Evolutionary conservation across 2,329 filamentous ascomycete genomes (phyloP), one percentile per base, ranked within the genome.

Genomic region (Stagonosporopsis cucurbitacearum): DNA sequence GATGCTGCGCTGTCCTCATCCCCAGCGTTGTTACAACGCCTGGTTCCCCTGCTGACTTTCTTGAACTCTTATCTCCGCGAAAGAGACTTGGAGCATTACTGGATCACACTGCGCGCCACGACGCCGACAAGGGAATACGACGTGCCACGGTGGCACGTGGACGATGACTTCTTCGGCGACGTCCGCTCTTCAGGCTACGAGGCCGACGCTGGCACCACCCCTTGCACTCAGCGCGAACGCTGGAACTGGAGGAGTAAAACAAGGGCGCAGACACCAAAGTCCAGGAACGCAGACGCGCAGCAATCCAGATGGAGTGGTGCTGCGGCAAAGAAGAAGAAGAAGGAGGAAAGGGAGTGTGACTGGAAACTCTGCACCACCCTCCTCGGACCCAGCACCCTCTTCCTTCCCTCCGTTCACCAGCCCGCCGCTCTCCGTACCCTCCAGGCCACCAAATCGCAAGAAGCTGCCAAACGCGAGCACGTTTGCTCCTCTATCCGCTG

Each of bases 281-380:
- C 13, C 30, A 15, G 7, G n/a, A 32, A n/a, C 30, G 30, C 30
- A 32, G 30, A 32, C 13, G 7, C 13, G 4, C 13, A 32, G 8
- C 30, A 15, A 8, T 7, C 2, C 13, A n/a, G 7, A 12, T 12
- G 4, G 13, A 15, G 13, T 32, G 30, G 30, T 32, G 13, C 13
- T 32, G 7, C 30, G 13, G n/a, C 13, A 32, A 5, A n/a, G 13
- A n/a, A 15, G 5, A n/a, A 15, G n/a, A 5, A n/a, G 13, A n/a
- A 15, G 5, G 8, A 15, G 13, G 30, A 4, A n/a, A n/a, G 12
- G 4, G 7, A n/a, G 13, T 19, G 23, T 35, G 60, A 78, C 59
- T 83, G 80, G 79, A 83, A 83, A 68, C 70, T 83, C 0, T 79
- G 77, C 60, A 75, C 79, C 2, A 79, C 80, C 0, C 72, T 82